Conservation (phyloP, 257 asterid species). For the Rhazya stricta region DNA sequence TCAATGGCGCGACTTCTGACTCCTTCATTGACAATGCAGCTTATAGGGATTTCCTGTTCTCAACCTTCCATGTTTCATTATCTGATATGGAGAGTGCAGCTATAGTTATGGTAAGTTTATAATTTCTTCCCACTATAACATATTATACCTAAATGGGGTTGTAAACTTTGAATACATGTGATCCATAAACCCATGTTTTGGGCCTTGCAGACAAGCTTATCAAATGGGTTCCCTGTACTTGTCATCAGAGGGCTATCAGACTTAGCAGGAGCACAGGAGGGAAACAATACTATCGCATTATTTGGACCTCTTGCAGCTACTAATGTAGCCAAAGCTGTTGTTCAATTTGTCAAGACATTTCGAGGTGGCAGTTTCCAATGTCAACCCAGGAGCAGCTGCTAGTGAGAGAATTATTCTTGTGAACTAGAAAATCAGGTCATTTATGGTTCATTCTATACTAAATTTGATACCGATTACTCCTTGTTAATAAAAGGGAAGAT, state of each 20-base stretch:
- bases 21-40: slow-evolving; percentile 53
- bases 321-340: slow-evolving; percentile 47
- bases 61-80: slow-evolving; percentile 45
- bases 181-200: neutral
- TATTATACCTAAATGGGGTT: too few species aligned
- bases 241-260: slow-evolving; percentile 53
- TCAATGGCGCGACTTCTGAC: slow-evolving; percentile 49
- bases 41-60: slow-evolving; percentile 46
- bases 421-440: neutral
- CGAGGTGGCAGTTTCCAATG: neutral
- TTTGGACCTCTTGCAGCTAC: slow-evolving; percentile 51
- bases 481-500: too few species aligned
- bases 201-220: slow-evolving; percentile 44
- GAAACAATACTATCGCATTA: slow-evolving; percentile 26
- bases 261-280: slow-evolving; percentile 50
- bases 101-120: slow-evolving; percentile 42
- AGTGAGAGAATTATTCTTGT: too few species aligned
- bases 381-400: neutral
- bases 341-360: slow-evolving; percentile 32
- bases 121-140: too few species aligned
- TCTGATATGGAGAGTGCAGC: slow-evolving; percentile 68
- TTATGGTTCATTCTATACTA: neutral
- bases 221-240: slow-evolving; percentile 47
- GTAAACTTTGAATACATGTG: too few species aligned
- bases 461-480: neutral